Base-by-base conservation (phyloP, 2,329 filamentous ascomycete genomes). In the Penicillium sclerotigenum region DNA sequence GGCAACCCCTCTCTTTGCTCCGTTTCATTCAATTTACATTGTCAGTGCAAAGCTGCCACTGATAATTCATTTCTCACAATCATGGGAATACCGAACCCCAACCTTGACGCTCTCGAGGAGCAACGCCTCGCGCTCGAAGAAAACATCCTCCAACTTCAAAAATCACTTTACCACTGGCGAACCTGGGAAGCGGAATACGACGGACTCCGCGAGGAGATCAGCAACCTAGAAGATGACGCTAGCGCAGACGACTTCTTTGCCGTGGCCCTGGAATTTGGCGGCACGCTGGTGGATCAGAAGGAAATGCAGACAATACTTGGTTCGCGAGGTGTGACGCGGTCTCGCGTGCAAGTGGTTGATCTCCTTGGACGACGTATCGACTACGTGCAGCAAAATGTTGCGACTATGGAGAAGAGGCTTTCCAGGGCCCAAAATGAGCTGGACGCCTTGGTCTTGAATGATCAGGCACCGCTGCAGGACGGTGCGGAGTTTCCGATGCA, bases 101-200 rank as follows among this genome's bases (percentile, higher is more conserved):
- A 80, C 52, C 80, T 91, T 48, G 77, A 83, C 42, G 83, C 87
- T 66, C 81, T 96, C 40, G 91, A 96, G 72, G 83, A 83, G 59
- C 89, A 93, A 68, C 84, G 90, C 16, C 78, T 83, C 62, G 81
- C 86, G 58, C 85, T 97, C 8, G 90, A 96, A 72, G 82, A 85
- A 36, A 91, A 87, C 61, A 82, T 96, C 45, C 77, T 81, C 47
- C 85, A 90, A 70, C 82, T 97, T 20, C 84, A 84, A 53, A 85
- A 88, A 67, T 87, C 89, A 7, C 81, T 97, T 51, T 85, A 86
- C 59, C 88, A 96, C 76, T 99, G 93, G 93, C 88, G 90, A 61
- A 87, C 87, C 52, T 95, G 90, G 84, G 92, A 96, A 71, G 85
- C 89, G 46, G 93, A 97, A 72, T 97, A 97, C 73, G 90, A 96